Evolutionary conservation across 2,329 filamentous ascomycete genomes (phyloP).

Genomic region (Delphinella strobiligena): DNA sequence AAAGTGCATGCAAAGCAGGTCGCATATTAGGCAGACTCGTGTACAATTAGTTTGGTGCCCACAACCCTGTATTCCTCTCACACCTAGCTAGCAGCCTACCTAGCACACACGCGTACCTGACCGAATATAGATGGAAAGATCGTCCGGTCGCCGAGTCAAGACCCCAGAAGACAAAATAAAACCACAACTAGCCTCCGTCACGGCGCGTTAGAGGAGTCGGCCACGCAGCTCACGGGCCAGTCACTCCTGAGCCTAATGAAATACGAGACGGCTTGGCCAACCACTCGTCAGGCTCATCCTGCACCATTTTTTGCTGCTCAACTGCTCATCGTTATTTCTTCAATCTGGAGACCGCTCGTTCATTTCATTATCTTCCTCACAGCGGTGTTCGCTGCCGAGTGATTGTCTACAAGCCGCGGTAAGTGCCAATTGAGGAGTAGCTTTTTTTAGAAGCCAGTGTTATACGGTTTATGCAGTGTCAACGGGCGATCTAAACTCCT

Average conservation of each 20-base stretch:
- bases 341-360: neutral
- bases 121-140: neutral
- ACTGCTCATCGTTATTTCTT: neutral
- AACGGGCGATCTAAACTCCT: no score
- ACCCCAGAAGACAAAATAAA: neutral
- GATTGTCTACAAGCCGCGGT: slow-evolving; percentile 2
- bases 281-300: neutral
- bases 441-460: neutral
- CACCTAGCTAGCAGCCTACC: no score
- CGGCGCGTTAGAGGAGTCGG: neutral
- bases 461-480: no score
- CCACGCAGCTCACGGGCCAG: neutral
- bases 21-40: no score
- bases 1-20: no score
- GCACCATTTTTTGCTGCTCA: neutral
- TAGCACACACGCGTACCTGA: neutral
- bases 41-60: no score
- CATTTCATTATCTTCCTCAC: neutral
- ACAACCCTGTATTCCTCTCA: no score
- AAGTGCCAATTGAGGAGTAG: neutral
- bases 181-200: neutral
- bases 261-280: no score
- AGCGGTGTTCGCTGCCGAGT: slow-evolving; percentile 1
- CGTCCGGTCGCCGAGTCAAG: neutral
- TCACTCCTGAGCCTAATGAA: neutral